phyloP scores from a whole-genome alignment of 768 basidiomycete genomes.

The Sarcodon aspratus region DNA sequence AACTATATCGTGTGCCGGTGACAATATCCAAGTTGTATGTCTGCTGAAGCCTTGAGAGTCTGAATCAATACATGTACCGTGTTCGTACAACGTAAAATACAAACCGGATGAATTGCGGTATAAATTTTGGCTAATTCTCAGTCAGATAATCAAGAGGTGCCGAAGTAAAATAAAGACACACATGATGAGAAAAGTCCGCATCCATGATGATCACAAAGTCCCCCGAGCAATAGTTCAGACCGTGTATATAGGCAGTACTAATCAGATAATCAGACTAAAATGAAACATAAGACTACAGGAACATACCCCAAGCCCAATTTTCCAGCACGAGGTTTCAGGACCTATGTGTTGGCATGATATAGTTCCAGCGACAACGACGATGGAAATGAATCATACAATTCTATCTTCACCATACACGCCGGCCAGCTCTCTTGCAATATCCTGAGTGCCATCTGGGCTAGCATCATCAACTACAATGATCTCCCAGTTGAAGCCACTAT shows the following conservation, averaged over 20 bases:
- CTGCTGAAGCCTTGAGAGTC: conserved; percentile 55
- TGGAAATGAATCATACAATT: conserved; percentile 39
- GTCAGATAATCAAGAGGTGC: not conserved
- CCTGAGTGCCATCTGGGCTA: conserved; percentile 88
- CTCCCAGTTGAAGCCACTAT: conserved; percentile 75
- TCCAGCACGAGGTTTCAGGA: conserved; percentile 79
- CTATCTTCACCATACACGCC: conserved; percentile 74
- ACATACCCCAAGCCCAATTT: conserved; percentile 84
- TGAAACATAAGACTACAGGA: not conserved
- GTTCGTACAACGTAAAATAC: conserved; percentile 1
- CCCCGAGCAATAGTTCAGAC: conserved; percentile 78
- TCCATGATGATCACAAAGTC: conserved; percentile 98
- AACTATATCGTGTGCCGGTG: conserved; percentile 82
- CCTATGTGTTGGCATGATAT: conserved; percentile 27
- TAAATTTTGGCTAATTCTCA: conserved; percentile 75
- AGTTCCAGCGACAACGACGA: not conserved
- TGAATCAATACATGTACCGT: not conserved
- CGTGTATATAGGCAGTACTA: conserved; percentile 89
- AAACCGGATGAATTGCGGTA: conserved; percentile 83
- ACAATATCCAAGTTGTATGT: conserved; percentile 88
- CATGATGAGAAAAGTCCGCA: conserved; percentile 93
- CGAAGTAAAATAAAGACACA: conserved; percentile 24
- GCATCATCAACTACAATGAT: conserved; percentile 88
- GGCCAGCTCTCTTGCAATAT: conserved; percentile 74
- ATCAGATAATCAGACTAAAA: conserved; percentile 1